phyloP scores from a whole-genome alignment of 2,329 filamentous ascomycete genomes.

The Fusarium sp. region DNA sequence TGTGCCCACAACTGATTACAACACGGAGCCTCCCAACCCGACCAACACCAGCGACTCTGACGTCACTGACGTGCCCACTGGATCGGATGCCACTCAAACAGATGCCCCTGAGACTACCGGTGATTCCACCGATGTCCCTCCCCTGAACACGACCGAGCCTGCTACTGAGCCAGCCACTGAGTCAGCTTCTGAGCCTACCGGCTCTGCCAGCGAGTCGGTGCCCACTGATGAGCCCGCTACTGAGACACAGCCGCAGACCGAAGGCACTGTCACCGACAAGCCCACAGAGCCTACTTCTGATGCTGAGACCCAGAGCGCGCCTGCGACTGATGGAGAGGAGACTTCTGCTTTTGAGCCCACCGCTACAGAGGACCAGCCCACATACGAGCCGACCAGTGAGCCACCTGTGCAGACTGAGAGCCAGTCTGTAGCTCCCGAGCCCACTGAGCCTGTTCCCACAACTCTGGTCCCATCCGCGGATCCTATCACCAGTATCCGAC shows the following conservation, averaged over 20 bases:
- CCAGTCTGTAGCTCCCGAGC: slow-evolving; percentile 10
- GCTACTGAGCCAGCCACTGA: slow-evolving; percentile 13
- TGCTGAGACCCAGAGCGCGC: slow-evolving; percentile 14
- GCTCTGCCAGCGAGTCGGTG: slow-evolving; percentile 19
- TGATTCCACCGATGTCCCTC: slow-evolving; percentile 12
- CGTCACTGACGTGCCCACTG: neutral
- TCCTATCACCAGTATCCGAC: slow-evolving; percentile 58
- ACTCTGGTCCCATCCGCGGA: slow-evolving; percentile 38
- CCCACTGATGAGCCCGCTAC: slow-evolving; percentile 23
- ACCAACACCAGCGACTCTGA: slow-evolving; percentile 2
- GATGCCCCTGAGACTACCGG: slow-evolving; percentile 24
- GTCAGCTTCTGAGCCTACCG: slow-evolving; percentile 1
- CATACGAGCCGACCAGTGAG: slow-evolving; percentile 29
- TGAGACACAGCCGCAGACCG: slow-evolving; percentile 31
- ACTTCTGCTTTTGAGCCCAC: slow-evolving; percentile 10
- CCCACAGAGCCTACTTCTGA: slow-evolving; percentile 28
- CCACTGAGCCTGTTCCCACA: slow-evolving; percentile 34
- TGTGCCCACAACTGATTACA: slow-evolving; percentile 20
- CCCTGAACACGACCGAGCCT: slow-evolving; percentile 21
- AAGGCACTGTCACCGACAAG: slow-evolving; percentile 33
- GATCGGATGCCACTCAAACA: slow-evolving; percentile 15
- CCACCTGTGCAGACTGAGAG: slow-evolving; percentile 25
- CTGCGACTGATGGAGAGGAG: slow-evolving; percentile 16
- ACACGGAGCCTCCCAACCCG: neutral
- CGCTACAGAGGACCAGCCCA: slow-evolving; percentile 16